Base-by-base conservation (phyloP, 345 rosid species). In the Arabis alpina region DNA sequence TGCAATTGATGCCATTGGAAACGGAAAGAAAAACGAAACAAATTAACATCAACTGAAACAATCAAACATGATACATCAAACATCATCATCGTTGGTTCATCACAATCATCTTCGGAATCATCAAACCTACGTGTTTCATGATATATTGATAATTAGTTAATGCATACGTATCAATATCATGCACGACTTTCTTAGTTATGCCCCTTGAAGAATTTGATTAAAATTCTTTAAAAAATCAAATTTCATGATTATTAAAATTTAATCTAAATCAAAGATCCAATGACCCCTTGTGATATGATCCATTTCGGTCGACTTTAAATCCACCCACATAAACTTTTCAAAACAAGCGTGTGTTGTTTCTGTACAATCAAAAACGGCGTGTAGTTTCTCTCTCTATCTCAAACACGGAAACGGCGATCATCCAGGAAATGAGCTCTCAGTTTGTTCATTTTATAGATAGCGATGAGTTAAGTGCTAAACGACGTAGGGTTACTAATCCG, bases 371-470 rank as follows among this genome's bases (percentile, higher is more conserved):
- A 53, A 19, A 74, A 61, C 68, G 51, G 48, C 48, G 57, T 15
- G 68, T 60, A 44, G 64, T 74, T 67, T 45, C 8, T 16, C 11
- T 10, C 9, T 42, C 44, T 24, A 45, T 28, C 49, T 45, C 58
- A 52, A 8, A 74, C 44, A 67, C 56, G 64, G 58, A 45, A 27
- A 45, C 73, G 23, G 1, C 23, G 71, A 68, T 53, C 87, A 9
- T 77, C 50, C 84, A 69, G 56, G 85, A 65, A 36, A 48, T 62
- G 24, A 66, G 42, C 66, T 53, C 79, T 9, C 84, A 61, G 44
- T 30, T 85, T 53, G 58, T 48, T 75, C 51, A 50, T 28, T 76
- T 73, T 13, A 48, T 49, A 28, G 77, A 65, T 59, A 10, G 41
- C 23, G 77, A 64, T 62, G 70, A 51, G 62, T 57, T 68, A 51